Conservation (phyloP, 371 early-diverging fungal species). For the Mucor saturninus region DNA sequence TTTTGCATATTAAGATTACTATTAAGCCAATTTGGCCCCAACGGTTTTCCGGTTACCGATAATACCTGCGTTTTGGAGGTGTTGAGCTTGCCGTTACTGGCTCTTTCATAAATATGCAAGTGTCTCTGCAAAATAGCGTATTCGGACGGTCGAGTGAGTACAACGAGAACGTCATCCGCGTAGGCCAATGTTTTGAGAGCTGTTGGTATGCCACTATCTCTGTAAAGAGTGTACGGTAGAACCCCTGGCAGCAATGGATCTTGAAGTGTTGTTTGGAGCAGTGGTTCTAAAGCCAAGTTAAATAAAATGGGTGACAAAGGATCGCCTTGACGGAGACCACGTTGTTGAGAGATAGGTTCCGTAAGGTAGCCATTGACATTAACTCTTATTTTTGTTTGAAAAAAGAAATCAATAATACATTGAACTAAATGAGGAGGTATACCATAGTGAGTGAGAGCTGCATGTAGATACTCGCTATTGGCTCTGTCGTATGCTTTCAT, state of each 20-base stretch:
- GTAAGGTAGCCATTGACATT: conserved; percentile 20
- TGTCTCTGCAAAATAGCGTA: background rate
- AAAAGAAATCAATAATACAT: conserved; percentile 3
- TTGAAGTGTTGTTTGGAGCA: conserved; percentile 3
- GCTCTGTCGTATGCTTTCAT: conserved; percentile 24
- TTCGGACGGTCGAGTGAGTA: too few relatives aligned
- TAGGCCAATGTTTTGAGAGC: too few relatives aligned
- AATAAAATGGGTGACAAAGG: conserved; percentile 22
- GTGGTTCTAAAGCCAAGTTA: conserved; percentile 26
- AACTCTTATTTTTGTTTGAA: background rate
- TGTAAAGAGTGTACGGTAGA: too few relatives aligned
- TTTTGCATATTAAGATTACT: background rate
- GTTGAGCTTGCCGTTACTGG: too few relatives aligned
- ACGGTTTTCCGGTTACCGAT: too few relatives aligned
- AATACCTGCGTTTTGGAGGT: too few relatives aligned
- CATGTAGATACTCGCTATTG: conserved; percentile 7
- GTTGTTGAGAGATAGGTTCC: background rate
- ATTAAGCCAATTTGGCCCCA: too few relatives aligned
- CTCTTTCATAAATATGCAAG: too few relatives aligned
- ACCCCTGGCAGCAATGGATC: background rate
- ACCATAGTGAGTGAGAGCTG: conserved; percentile 1
- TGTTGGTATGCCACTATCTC: too few relatives aligned
- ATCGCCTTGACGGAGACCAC: conserved; percentile 23
- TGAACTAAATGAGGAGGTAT: conserved; percentile 2
- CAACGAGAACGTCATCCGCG: too few relatives aligned